Conservation (phyloP, 140 eudicot species). For the Oenanthe javanica region DNA sequence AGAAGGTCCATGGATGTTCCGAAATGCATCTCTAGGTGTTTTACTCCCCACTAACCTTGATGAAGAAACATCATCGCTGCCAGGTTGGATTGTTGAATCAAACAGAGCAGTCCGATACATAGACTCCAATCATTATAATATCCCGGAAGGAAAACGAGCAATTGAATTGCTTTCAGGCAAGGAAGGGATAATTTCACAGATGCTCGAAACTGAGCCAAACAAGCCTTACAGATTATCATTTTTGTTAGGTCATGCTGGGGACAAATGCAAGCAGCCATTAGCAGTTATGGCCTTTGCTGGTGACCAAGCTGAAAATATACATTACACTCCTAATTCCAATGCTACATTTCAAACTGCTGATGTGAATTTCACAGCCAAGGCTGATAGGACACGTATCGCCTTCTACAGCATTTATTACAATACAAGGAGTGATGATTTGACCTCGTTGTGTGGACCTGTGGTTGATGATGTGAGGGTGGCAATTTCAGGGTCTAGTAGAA, state of each 20-base stretch:
- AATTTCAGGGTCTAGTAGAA: slow-evolving; percentile 29
- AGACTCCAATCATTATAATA: slow-evolving; percentile 69
- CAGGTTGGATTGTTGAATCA: slow-evolving; percentile 98
- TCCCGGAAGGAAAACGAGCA: slow-evolving; percentile 91
- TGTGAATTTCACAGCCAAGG: slow-evolving; percentile 81
- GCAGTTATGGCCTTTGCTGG: slow-evolving; percentile 98
- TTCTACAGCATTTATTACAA: slow-evolving; percentile 87
- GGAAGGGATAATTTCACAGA: slow-evolving; percentile 97
- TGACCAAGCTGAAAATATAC: slow-evolving; percentile 80
- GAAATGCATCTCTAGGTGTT: slow-evolving; percentile 88
- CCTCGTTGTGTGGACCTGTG: slow-evolving; percentile 94
- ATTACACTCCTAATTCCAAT: slow-evolving; percentile 60
- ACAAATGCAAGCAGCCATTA: slow-evolving; percentile 71
- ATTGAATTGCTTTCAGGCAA: slow-evolving; percentile 89
- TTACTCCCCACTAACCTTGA: slow-evolving; percentile 95
- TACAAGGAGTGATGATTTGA: slow-evolving; percentile 84
- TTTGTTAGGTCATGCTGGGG: slow-evolving; percentile 75
- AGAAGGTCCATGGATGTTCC: slow-evolving; percentile 97
- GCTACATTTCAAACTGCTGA: slow-evolving; percentile 55
- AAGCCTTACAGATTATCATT: slow-evolving; percentile 64
- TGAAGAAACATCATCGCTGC: slow-evolving; percentile 75
- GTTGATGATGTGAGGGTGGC: slow-evolving; percentile 82
- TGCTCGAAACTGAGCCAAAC: slow-evolving; percentile 79
- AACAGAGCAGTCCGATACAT: slow-evolving; percentile 93
- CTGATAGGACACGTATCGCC: slow-evolving; percentile 81